Percentiles rank a stretch among this genome's conserved stretches.
These are phyloP conservation scores for Zygosaccharomyces sapae DNA, from an alignment of 1,139 yeast species.

Conservation along the genomic window DNA sequence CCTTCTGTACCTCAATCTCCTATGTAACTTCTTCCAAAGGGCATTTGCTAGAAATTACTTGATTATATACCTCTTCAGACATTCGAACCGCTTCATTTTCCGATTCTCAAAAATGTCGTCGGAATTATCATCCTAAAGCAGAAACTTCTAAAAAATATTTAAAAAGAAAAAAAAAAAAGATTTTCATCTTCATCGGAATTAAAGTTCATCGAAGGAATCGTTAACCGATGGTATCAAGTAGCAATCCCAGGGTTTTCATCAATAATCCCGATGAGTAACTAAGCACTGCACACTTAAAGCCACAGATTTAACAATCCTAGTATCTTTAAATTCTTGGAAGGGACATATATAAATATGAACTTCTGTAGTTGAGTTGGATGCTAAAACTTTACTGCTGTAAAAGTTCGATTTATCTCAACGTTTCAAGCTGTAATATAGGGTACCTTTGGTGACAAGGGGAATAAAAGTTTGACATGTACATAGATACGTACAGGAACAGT, in stretches of 20 bases:
- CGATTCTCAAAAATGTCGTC: not conserved
- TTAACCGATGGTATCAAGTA: not conserved
- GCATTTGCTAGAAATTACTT: no score
- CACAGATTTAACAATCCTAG: not conserved
- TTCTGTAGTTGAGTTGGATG: not conserved
- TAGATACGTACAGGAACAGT: not conserved
- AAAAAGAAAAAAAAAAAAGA: not conserved
- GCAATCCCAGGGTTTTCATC: not conserved
- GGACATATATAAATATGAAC: not conserved
- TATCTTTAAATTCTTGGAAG: not conserved
- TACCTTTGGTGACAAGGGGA: not conserved
- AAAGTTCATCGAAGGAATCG: not conserved
- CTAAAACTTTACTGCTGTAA: no score
- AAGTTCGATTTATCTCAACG: not conserved
- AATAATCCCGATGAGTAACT: not conserved
- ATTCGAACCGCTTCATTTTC: not conserved
- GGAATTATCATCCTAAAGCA: not conserved
- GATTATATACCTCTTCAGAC: not conserved
- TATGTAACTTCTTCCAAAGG: no score
- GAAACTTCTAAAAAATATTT: not conserved
- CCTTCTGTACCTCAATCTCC: no score
- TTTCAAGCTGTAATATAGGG: not conserved
- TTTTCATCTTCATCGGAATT: not conserved
- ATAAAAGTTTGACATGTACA: not conserved
- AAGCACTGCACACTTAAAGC: not conserved